A percentile compares a stretch with the other conserved stretches of the same genome.
Conservation (phyloP, 176 grass and related monocot genomes). For the Bonia amplexicaulis region DNA sequence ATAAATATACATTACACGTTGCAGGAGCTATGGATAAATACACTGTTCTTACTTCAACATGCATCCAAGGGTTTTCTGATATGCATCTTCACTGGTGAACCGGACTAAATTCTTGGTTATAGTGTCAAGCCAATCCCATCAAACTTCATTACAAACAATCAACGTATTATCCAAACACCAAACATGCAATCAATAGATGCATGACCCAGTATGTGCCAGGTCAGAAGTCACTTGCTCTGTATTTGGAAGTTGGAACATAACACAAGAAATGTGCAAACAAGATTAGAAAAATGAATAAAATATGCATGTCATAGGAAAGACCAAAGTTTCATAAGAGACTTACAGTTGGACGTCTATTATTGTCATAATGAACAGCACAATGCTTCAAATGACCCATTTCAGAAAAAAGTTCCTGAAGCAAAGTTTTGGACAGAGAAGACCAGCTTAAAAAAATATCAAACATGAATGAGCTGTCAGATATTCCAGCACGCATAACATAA, state of each 20-base stretch:
- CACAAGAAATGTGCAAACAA: not conserved
- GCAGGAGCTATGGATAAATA: not conserved
- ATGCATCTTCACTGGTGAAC: not conserved
- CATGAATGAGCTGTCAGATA: constrained; percentile 17
- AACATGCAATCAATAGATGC: not conserved
- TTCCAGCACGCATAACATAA: constrained; percentile 6
- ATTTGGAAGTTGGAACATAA: not conserved
- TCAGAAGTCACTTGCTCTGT: not conserved
- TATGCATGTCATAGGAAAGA: constrained; percentile 2
- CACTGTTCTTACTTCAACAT: not conserved
- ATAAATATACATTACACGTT: not conserved
- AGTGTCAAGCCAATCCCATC: not conserved
- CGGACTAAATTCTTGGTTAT: not conserved
- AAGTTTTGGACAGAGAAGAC: constrained; percentile 42
- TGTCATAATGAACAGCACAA: constrained; percentile 93
- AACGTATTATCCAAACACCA: constrained; percentile 5
- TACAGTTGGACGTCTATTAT: constrained; percentile 73
- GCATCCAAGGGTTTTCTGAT: not conserved
- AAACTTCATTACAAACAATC: not conserved
- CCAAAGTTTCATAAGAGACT: constrained; percentile 26
- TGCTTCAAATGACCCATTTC: constrained; percentile 90
- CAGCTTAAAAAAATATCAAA: constrained; percentile 36
- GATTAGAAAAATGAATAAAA: not conserved
- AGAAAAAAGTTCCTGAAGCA: constrained; percentile 80
- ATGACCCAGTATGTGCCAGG: not conserved